Evolutionary conservation across 306 rosid genomes (phyloP).

Genomic region (Corylus heterophylla): DNA sequence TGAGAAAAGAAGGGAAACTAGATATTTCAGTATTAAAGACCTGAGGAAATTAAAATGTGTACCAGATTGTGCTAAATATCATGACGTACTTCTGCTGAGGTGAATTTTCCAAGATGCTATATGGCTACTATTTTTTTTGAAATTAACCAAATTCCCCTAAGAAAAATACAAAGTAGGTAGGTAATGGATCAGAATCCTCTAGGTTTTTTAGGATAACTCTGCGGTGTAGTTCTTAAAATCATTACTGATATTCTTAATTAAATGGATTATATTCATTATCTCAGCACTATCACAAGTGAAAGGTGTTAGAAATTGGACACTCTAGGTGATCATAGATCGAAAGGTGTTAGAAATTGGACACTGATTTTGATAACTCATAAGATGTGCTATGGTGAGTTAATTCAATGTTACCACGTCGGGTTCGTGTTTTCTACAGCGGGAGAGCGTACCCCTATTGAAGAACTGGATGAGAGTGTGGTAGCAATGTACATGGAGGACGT

Average conservation of each 20-base stretch:
- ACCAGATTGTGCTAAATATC: neutral
- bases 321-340: conserved; percentile 4
- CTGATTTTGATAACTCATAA: conserved; percentile 23
- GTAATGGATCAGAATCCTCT: neutral
- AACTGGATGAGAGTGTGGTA: conserved; percentile 53
- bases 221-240: too few relatives aligned
- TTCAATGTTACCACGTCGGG: conserved; percentile 4
- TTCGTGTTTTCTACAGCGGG: conserved; percentile 51
- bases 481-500: conserved; percentile 61
- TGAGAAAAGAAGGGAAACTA: neutral
- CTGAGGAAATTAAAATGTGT: neutral
- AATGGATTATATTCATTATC: too few relatives aligned
- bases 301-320: conserved; percentile 12
- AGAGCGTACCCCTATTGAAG: conserved; percentile 57
- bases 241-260: too few relatives aligned
- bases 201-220: neutral
- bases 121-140: neutral
- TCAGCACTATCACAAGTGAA: neutral
- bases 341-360: conserved; percentile 13
- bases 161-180: neutral
- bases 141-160: neutral
- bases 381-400: conserved; percentile 20
- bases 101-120: neutral
- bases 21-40: neutral
- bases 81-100: neutral